Evolutionary conservation across 805 yeast species (phyloP), one percentile per base, ranked within the genome.

Genomic region (Wickerhamomyces subpelliculosus): DNA sequence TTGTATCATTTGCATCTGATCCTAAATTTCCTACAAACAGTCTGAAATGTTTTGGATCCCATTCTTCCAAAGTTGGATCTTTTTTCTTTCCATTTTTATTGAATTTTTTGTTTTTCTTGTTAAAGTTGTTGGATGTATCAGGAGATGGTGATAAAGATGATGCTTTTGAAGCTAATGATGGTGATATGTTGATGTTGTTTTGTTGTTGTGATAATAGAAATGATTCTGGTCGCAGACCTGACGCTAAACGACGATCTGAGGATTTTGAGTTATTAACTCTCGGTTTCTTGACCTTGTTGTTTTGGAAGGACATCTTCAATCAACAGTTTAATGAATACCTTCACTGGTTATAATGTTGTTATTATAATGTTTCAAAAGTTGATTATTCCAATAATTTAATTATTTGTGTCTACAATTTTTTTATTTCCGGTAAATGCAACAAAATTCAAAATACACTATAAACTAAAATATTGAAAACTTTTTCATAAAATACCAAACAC

Each of bases 1-100:
- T 47, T 16, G 67, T 73, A 41, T 79, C 84, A 19, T 68, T 72
- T 4, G 76, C 89, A 48, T 82, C 89, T 4, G 68, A 64, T 0
- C 86, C 84, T 24, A 84, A 57, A 48, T 84, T 82, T 0, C 93
- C 94, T 8, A 84, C 84, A 58, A 84, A 84, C 17, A 84, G 60
- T 23, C 86, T 61, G 58, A 79, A 84, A 46, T 82, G 87, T 14
- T 65, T 60, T 1, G 88, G 85, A 49, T 82, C 73, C 87, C 87
- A 82, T 31, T 74, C 82, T 5, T 65, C 57, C 17, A 73, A 54
- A 3, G 72, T 46, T 5, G 60, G 42, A 42, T 73, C 78, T 27
- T 66, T 29, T 3, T 12, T 9, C 8, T 29, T 62, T 1, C 18
- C 32, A 27, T 29, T 37, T 14, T 27, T 32, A 8, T 36, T 28